These are phyloP conservation scores for Hirsutella minnesotensis DNA, from an alignment of 2,329 filamentous ascomycete species.

Conservation along the genomic window DNA sequence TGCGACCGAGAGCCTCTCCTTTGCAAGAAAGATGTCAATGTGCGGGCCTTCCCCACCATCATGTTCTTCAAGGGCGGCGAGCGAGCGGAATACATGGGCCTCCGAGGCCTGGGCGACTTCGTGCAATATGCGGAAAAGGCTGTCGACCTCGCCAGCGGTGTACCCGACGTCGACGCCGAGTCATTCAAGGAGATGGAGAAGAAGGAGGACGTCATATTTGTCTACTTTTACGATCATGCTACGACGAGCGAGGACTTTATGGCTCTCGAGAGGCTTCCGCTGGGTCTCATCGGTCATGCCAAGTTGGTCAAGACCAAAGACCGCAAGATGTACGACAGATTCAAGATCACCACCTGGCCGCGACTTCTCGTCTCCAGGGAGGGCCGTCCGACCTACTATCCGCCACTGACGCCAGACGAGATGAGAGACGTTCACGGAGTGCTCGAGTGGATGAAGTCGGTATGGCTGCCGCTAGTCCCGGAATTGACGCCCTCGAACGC, in stretches of 20 bases:
- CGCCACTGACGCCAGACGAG: constrained; percentile 72
- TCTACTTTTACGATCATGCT: constrained; percentile 96
- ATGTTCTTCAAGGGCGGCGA: constrained; percentile 88
- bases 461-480: constrained; percentile 92
- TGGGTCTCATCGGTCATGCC: constrained; percentile 82
- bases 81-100: constrained; percentile 82
- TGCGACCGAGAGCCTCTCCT: constrained; percentile 75
- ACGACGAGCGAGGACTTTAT: constrained; percentile 86
- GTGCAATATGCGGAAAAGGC: constrained; percentile 80
- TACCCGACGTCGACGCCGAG: constrained; percentile 68
- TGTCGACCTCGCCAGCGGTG: constrained; percentile 61
- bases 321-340: constrained; percentile 60
- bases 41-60: constrained; percentile 77
- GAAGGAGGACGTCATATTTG: constrained; percentile 89
- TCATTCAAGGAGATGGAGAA: constrained; percentile 75
- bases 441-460: constrained; percentile 85
- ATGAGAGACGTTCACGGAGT: constrained; percentile 79
- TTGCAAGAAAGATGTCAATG: constrained; percentile 86
- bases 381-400: constrained; percentile 82
- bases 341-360: constrained; percentile 97
- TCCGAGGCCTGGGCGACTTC: constrained; percentile 85
- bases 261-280: constrained; percentile 73
- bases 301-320: constrained; percentile 89
- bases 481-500: constrained; percentile 88
- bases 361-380: constrained; percentile 80